Conservation (phyloP, 306 rosid species). For the Bauhinia variegata region DNA sequence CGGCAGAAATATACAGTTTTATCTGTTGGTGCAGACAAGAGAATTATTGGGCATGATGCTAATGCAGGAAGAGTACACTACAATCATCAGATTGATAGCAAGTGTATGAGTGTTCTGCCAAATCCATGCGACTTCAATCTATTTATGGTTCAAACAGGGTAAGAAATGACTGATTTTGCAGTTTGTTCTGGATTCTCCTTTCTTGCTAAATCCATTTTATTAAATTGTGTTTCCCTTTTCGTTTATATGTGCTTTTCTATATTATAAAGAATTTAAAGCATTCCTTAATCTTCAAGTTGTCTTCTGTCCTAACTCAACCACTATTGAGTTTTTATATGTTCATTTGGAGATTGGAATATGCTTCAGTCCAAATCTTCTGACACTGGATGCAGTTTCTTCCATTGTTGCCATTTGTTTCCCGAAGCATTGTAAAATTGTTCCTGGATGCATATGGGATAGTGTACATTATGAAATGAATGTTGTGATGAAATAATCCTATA, state of each 20-base stretch:
- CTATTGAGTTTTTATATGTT: constrained; percentile 1
- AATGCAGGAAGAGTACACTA: constrained; percentile 69
- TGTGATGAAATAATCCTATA: background rate
- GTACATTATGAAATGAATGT: background rate
- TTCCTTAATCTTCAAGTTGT: constrained; percentile 1
- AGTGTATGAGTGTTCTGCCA: constrained; percentile 85
- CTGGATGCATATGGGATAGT: background rate
- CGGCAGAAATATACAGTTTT: constrained; percentile 78
- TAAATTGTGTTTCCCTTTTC: background rate
- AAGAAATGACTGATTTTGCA: constrained; percentile 37
- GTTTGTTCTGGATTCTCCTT: constrained; percentile 9
- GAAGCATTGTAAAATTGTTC: constrained; percentile 7
- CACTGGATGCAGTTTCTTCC: constrained; percentile 24
- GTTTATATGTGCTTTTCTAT: constrained; percentile 7
- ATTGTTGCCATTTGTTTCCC: constrained; percentile 17
- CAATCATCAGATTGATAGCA: constrained; percentile 88
- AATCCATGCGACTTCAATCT: constrained; percentile 83
- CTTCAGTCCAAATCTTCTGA: constrained; percentile 15
- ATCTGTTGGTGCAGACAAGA: constrained; percentile 92
- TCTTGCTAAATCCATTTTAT: background rate
- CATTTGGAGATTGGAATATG: constrained; percentile 22
- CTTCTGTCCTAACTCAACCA: background rate
- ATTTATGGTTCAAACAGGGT: constrained; percentile 92
- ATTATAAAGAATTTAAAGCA: constrained; percentile 2
- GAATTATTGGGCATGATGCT: constrained; percentile 75